phyloP scores from a whole-genome alignment of 208 protist species.

The Strigomonas culicis region DNA sequence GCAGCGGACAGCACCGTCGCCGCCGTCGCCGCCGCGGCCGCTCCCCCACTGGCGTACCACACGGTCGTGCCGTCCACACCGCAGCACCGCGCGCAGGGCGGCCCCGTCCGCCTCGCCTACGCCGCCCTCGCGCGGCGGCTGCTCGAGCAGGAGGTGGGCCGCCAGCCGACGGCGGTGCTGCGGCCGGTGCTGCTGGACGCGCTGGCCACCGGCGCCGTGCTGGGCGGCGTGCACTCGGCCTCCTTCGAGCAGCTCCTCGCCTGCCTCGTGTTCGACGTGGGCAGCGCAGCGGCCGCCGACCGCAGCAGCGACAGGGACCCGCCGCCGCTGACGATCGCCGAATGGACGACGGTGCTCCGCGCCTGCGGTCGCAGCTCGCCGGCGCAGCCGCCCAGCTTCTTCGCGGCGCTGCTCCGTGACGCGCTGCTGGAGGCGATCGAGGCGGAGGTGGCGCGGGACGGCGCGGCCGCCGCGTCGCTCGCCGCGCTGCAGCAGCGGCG shows the following conservation, averaged over 20 bases:
- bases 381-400: not conserved
- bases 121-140: not conserved
- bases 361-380: constrained; percentile 24
- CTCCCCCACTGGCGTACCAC: not conserved
- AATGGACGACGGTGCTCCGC: constrained; percentile 41
- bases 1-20: not conserved
- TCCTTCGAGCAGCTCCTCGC: constrained; percentile 58
- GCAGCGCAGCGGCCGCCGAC: too few relatives aligned
- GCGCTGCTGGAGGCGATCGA: not conserved
- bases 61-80: not conserved
- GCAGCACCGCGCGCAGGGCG: not conserved
- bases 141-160: not conserved
- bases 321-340: constrained; percentile 2
- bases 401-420: not conserved
- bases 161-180: not conserved
- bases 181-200: constrained; percentile 18
- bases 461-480: not conserved
- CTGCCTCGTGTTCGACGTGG: constrained; percentile 24
- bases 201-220: constrained; percentile 39
- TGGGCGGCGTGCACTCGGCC: constrained; percentile 55
- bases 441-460: not conserved
- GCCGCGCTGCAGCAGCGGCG: not conserved
- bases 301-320: not conserved
- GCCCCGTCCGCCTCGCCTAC: not conserved
- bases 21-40: too few relatives aligned